Base-by-base conservation (phyloP, 768 basidiomycete genomes). In the Leccinellum rugosiceps region DNA sequence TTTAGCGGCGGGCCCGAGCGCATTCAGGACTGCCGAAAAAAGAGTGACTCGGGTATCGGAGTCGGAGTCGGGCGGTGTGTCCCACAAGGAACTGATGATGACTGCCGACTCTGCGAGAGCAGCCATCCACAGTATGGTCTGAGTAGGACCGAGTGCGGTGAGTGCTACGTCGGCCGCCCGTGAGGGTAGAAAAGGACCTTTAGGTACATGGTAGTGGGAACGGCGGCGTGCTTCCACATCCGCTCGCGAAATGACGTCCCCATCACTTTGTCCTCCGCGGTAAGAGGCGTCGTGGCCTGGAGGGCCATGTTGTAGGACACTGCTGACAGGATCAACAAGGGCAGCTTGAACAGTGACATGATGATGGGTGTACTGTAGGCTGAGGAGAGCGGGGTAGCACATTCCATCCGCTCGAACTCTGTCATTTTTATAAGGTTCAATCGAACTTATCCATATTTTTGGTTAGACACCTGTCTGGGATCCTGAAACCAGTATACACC, bases 281-380 rank as follows among this genome's bases (percentile, higher is more conserved):
- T 8, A 11, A 30, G 23, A 3, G 34, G 11, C 1, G 51, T 2
- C 1, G 52, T 13, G 4, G 4, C 6, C 0, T 17, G 13, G 7
- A 61, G 48, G 25, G 49, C 56, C 6, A 56, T 4, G 17, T 65
- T 56, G 17, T 44, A 65, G 9, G 34, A 56, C 2, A 50, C 6
- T 0, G 63, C 54, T 9, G 63, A 64, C 4, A 31, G 11, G 5
- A 65, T 9, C 2, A 65, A 31, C 2, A 65, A 25, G 6, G 56
- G 26, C 0, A 64, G 6, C 9, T 64, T 58, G 43, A 54, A 7
- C 13, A 61, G 0, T 0, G 63, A 56, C 63, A 64, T 64, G 32
- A 32, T 11, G 32, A 17, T 41, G 2, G 31, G 44, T 50, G 4
- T 19, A 5, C 3, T 11, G 21, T 6, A 13, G 44, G 44, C n/a